These are phyloP conservation scores for Phytophthora pini DNA, from an alignment of 352 stramenopile species.

Conservation along the genomic window DNA sequence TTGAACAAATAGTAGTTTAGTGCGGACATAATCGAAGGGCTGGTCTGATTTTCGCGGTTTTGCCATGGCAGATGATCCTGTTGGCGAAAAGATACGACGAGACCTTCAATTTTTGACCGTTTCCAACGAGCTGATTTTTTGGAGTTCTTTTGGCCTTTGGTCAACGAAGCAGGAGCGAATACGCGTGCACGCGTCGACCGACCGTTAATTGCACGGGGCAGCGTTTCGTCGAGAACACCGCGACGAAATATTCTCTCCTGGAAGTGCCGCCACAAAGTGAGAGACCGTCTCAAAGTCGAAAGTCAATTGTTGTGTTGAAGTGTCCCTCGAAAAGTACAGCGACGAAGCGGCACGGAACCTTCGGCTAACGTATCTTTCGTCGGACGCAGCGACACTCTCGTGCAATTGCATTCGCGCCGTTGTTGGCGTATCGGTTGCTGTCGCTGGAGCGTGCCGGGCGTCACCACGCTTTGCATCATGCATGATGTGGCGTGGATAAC, in stretches of 20 bases:
- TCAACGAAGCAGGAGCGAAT: not conserved
- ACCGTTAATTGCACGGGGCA: constrained; percentile 7
- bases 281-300: constrained; percentile 13
- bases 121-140: constrained; percentile 22
- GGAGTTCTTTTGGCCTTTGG: not conserved
- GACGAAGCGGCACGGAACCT: constrained; percentile 22
- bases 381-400: constrained; percentile 21
- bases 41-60: constrained; percentile 15
- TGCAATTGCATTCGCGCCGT: constrained; percentile 20
- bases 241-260: constrained; percentile 10
- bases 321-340: constrained; percentile 7
- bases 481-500: too few relatives aligned
- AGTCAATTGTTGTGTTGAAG: constrained; percentile 13
- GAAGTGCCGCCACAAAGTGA: not conserved
- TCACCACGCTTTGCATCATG: constrained; percentile 1
- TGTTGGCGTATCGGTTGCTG: not conserved
- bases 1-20: too few relatives aligned
- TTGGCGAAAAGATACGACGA: constrained; percentile 16
- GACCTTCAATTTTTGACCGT: constrained; percentile 24
- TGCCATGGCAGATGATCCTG: constrained; percentile 6
- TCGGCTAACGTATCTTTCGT: constrained; percentile 7
- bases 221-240: constrained; percentile 13
- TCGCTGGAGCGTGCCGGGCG: not conserved
- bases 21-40: constrained; percentile 18
- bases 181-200: not conserved